These are phyloP conservation scores for Xylaria acuta DNA, from an alignment of 495 filamentous ascomycete genomes.

Conservation along the genomic window DNA sequence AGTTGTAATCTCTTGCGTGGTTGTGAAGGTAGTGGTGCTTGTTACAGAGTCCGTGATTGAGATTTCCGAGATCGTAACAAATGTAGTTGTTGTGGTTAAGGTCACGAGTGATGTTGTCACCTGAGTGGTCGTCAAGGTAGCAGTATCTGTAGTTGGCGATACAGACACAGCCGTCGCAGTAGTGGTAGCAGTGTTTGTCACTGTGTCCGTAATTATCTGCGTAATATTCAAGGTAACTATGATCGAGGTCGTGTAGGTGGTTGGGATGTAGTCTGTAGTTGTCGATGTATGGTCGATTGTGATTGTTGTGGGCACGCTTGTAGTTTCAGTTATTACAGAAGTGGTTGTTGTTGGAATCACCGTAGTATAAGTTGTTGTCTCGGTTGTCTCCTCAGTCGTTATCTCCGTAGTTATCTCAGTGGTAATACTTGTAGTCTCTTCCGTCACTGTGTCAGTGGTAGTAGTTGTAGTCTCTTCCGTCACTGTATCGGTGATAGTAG, in stretches of 20 bases:
- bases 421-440: too few species aligned
- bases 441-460: conserved; percentile 33
- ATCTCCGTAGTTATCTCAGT: conserved; percentile 20
- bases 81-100: conserved; percentile 38
- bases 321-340: conserved; percentile 33
- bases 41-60: conserved; percentile 40
- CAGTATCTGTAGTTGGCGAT: conserved; percentile 37
- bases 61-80: conserved; percentile 35
- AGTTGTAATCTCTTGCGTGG: conserved; percentile 38
- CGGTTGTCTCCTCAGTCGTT: conserved; percentile 24
- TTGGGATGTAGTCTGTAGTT: conserved; percentile 36
- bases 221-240: conserved; percentile 34
- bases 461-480: conserved; percentile 25
- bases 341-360: conserved; percentile 37
- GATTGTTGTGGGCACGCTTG: conserved; percentile 42
- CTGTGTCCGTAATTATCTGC: conserved; percentile 35
- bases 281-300: conserved; percentile 35
- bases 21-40: conserved; percentile 41
- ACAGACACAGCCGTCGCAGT: conserved; percentile 26
- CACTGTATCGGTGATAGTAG: conserved; percentile 31
- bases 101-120: conserved; percentile 38
- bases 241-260: conserved; percentile 34
- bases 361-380: conserved; percentile 39
- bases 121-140: conserved; percentile 34
- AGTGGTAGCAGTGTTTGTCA: conserved; percentile 33